Percentiles rank a stretch among this genome's conserved stretches.
Evolutionary conservation across 176 grass and related monocot genomes (phyloP).

Genomic region (Calamus simplicifolius): DNA sequence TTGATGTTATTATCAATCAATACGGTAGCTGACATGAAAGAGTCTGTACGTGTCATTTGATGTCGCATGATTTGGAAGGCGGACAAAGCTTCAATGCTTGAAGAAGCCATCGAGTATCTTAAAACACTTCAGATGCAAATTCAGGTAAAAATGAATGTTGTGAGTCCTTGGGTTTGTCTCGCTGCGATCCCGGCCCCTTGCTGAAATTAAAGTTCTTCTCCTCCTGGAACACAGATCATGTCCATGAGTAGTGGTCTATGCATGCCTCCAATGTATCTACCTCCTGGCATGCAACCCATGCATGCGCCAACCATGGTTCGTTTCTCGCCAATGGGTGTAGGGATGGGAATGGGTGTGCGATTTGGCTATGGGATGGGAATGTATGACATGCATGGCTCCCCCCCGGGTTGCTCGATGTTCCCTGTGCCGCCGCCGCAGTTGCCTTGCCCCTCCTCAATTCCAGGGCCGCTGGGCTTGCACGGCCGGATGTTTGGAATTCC

Average conservation of each 20-base stretch:
- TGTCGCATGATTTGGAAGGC: slow-evolving; percentile 18
- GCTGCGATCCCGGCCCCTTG: too few relatives aligned
- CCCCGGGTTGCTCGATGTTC: slow-evolving; percentile 2
- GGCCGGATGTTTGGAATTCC: slow-evolving; percentile 34
- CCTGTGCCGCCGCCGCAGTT: slow-evolving; percentile 18
- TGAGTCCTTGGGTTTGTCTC: too few relatives aligned
- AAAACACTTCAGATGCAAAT: slow-evolving; percentile 74
- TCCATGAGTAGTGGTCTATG: slow-evolving; percentile 50
- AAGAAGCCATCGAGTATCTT: slow-evolving; percentile 75
- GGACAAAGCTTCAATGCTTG: slow-evolving; percentile 72
- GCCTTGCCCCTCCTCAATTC: slow-evolving; percentile 1
- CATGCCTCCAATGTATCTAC: slow-evolving; percentile 43
- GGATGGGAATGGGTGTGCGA: slow-evolving; percentile 31
- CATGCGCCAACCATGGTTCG: slow-evolving; percentile 28
- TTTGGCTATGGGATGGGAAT: slow-evolving; percentile 36
- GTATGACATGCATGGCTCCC: slow-evolving; percentile 37
- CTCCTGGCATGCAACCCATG: slow-evolving; percentile 46
- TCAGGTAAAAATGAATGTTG: slow-evolving; percentile 26
- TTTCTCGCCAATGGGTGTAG: slow-evolving; percentile 34
- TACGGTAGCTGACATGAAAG: too few relatives aligned
- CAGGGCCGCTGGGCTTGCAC: slow-evolving; percentile 20
- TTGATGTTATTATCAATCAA: too few relatives aligned
- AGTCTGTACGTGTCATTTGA: too few relatives aligned
- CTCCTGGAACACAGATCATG: slow-evolving; percentile 44
- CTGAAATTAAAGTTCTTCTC: too few relatives aligned